Evolutionary conservation across 2,329 filamentous ascomycete genomes (phyloP), one percentile per base, ranked within the genome.

Genomic region (Pseudocercospora cruenta): DNA sequence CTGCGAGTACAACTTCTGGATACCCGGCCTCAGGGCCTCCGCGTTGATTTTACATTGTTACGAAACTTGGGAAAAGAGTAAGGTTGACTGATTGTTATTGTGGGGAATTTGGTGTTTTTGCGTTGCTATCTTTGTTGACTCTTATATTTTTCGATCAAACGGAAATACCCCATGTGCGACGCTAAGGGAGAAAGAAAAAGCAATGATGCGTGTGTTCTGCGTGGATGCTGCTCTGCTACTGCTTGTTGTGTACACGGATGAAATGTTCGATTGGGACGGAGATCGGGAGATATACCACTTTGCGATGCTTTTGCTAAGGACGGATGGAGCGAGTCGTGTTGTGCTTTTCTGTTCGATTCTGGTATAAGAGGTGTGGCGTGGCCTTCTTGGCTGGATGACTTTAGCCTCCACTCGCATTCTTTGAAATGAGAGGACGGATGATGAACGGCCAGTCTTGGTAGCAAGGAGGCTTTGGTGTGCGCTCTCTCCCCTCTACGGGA

Each of bases 1-100:
- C 70, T 70, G 71, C 71, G 66, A 72, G 70, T 72, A 70, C 70
- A 67, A 68, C 70, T 57, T 78, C 76, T 76, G 76, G 76, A 78
- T 78, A 78, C 76, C 77, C 76, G 73, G 76, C 76, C 73, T 74
- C 76, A 26, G 76, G 76, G 76, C 76, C 76, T 72, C 75, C 76
- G 75, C 76, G 72, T 72, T 76, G 74, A 77, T 72, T 39, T 60
- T 68, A 60, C 60, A 62, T 45, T 54, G 63, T 62, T 63, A 63
- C 60, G 60, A 47, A 36, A 60, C 60, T 65, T 62, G 33, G 60
- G 62, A 55, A 57, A 60, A 63, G 21, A 45, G 49, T 19, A 28
- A 59, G 62, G 55, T 55, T 16, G 57, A 31, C 59, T 66, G 58
- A 36, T 68, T 61, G 58, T 60, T 64, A 60, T 61, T 63, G 64